Evolutionary conservation across 2,329 filamentous ascomycete species (phyloP), one percentile per base, ranked within the genome.

Genomic region (Pseudogymnoascus sp.): DNA sequence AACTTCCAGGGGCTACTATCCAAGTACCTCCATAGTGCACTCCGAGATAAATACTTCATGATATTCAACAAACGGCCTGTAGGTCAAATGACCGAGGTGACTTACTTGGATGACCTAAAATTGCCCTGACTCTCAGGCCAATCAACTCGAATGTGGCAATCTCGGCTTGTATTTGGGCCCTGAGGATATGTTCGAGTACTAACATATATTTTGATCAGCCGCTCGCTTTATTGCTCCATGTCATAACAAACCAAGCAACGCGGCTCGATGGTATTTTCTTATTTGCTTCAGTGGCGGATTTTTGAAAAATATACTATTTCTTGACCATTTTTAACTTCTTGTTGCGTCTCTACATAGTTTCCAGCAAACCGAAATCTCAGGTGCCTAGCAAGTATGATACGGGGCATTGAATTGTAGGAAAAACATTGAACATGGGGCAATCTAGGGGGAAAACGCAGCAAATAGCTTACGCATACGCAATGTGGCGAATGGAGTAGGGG

Each of bases 1-100:
- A 4, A 67, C 67, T 30, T 64, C 63, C 4, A 67, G 66, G 48
- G 69, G 68, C 23, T 71, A 67, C 60, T 71, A 69, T 41, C 70
- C 70, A 5, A 63, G 65, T 7, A 61, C 63, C 10, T 28, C 67
- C 39, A 57, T 68, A 41, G 65, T 68, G 58, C 66, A 68, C 15
- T 48, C 33, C 9, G 69, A 69, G 63, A 60, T 71, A 59, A 70
- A 70, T 41, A 69, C 69, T 55, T 61, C 61, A 57, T 61, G 59
- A 60, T 52, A 5, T 15, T 12, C 30, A n/a, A 30, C 6, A 28
- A 52, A 18, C 9, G 55, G 33, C 30, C 18, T 57, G 19, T 57
- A 18, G 45, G 26, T 52, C 45, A 52, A 30, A 52, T 52, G 45
- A 19, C 45, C 23, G 45, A 52, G 26, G 15, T 52, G 45, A 52